Conservation (phyloP, 805 yeast genomes). For the Candida pseudofarinosa region DNA sequence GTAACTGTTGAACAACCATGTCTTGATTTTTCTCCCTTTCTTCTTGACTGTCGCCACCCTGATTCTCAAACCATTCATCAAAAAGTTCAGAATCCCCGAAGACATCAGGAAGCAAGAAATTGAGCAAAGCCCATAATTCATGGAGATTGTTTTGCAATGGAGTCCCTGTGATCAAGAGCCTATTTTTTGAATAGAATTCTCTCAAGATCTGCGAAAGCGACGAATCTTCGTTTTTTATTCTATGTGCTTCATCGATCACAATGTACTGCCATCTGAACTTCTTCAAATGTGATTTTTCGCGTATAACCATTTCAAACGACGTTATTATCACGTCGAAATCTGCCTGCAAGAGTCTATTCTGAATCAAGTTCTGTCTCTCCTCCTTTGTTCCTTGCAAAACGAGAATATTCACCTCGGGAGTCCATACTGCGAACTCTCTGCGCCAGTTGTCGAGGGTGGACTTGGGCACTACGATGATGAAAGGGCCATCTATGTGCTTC, state of each 20-base stretch:
- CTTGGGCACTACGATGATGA: slow-evolving; percentile 88
- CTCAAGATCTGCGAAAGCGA: slow-evolving; percentile 90
- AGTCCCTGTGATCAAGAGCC: slow-evolving; percentile 90
- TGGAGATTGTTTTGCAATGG: slow-evolving; percentile 93
- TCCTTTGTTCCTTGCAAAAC: slow-evolving; percentile 90
- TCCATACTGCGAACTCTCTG: slow-evolving; percentile 92
- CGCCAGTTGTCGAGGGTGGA: slow-evolving; percentile 96
- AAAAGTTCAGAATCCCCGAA: slow-evolving; percentile 88
- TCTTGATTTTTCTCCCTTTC: slow-evolving; percentile 55
- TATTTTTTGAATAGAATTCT: slow-evolving; percentile 76
- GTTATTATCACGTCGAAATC: slow-evolving; percentile 88
- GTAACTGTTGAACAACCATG: slow-evolving; percentile 80
- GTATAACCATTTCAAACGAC: slow-evolving; percentile 88
- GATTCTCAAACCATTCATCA: slow-evolving; percentile 84
- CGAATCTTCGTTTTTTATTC: slow-evolving; percentile 93
- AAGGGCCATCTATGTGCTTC: slow-evolving; percentile 82
- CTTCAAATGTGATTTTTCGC: slow-evolving; percentile 78
- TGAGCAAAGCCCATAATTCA: slow-evolving; percentile 92
- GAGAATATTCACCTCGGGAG: slow-evolving; percentile 84
- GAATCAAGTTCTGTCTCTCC: slow-evolving; percentile 59
- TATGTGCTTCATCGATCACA: slow-evolving; percentile 92
- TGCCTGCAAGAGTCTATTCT: slow-evolving; percentile 56
- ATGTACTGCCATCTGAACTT: slow-evolving; percentile 91
- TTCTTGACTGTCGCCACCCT: slow-evolving; percentile 33
- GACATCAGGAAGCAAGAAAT: slow-evolving; percentile 88